Conservation (phyloP, 345 rosid genomes). For the Euclidium syriacum region DNA sequence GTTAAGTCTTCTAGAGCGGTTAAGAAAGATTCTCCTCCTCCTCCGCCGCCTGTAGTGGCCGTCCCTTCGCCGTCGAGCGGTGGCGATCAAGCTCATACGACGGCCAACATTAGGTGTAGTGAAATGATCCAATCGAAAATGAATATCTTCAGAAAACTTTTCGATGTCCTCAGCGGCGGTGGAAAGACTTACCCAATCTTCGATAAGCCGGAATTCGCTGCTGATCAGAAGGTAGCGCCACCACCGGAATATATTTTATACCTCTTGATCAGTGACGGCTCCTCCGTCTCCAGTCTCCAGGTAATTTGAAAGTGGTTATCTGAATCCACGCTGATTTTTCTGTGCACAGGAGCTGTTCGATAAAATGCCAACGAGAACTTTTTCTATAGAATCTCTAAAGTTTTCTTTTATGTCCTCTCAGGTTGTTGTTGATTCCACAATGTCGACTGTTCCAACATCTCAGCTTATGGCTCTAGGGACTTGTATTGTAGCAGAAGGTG, state of each 20-base stretch:
- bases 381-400: background rate
- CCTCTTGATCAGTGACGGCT: conserved; percentile 71
- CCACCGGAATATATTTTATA: conserved; percentile 26
- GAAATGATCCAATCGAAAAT: conserved; percentile 68
- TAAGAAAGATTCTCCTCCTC: conserved; percentile 35
- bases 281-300: conserved; percentile 57
- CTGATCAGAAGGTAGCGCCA: conserved; percentile 22
- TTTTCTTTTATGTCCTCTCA: conserved; percentile 6
- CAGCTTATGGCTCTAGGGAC: conserved; percentile 54
- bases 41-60: background rate
- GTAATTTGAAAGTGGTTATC: too few relatives aligned
- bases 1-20: conserved; percentile 66
- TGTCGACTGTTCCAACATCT: conserved; percentile 37
- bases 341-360: conserved; percentile 1
- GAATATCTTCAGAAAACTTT: conserved; percentile 52
- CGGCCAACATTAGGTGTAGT: conserved; percentile 36
- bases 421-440: conserved; percentile 64
- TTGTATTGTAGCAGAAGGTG: conserved; percentile 68
- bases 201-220: conserved; percentile 37
- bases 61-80: conserved; percentile 14
- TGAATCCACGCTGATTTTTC: too few relatives aligned
- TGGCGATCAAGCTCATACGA: conserved; percentile 8
- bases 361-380: conserved; percentile 7
- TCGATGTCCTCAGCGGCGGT: conserved; percentile 54
- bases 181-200: conserved; percentile 30